Percentiles rank a stretch among this genome's conserved stretches.
Evolutionary conservation across 2,329 filamentous ascomycete species (phyloP).

Genomic region (Penicillium verrucosum): DNA sequence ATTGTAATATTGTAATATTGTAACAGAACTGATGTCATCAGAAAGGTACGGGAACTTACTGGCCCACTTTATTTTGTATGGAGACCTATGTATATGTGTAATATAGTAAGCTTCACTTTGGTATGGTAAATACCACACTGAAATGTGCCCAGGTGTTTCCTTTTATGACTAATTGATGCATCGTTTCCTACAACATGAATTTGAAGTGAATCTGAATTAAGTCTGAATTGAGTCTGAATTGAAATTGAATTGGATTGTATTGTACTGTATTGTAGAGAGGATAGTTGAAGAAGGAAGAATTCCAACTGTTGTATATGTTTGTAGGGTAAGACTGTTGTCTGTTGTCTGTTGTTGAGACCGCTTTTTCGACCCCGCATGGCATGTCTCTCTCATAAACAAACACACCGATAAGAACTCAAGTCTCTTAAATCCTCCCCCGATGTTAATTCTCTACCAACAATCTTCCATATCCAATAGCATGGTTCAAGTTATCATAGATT

Average conservation of each 20-base stretch:
- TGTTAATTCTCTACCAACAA: not conserved
- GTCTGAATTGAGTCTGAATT: no score
- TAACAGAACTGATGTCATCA: conserved; percentile 1
- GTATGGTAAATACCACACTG: not conserved
- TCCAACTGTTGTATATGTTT: no score
- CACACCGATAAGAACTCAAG: not conserved
- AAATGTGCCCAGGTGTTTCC: no score
- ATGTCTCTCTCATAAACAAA: not conserved
- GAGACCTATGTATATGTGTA: no score
- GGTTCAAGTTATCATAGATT: not conserved
- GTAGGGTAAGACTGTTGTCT: no score
- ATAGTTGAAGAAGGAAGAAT: no score
- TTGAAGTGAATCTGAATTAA: no score
- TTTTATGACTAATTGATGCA: not conserved
- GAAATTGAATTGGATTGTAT: no score
- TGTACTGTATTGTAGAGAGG: no score
- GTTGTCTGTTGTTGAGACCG: not conserved
- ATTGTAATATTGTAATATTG: not conserved
- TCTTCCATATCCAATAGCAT: not conserved
- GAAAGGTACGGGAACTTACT: not conserved
- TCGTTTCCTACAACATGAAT: not conserved
- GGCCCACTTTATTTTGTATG: not conserved
- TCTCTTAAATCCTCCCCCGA: not conserved
- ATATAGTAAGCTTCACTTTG: no score
- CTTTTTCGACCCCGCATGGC: conserved; percentile 4